Evolutionary conservation across 305 asterid species (phyloP).

Genomic region (Fraxinus baroniana): DNA sequence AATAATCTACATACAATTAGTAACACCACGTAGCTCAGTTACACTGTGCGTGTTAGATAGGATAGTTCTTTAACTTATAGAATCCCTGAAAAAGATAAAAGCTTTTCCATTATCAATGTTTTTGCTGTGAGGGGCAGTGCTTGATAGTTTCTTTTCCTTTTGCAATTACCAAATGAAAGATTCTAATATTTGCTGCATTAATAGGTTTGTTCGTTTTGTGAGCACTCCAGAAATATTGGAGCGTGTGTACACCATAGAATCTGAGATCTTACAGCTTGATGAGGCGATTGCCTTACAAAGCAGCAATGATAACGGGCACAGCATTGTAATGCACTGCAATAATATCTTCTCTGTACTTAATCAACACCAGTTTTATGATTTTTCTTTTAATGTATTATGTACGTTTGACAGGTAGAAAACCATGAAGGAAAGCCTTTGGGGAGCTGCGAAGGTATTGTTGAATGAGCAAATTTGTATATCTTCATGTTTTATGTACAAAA

Average conservation of each 20-base stretch:
- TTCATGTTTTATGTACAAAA: neutral
- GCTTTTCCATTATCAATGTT: neutral
- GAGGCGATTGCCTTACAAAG: constrained; percentile 75
- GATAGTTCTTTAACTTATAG: neutral
- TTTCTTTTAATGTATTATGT: constrained; percentile 12
- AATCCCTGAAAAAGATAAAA: constrained; percentile 10
- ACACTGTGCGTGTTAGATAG: constrained; percentile 5
- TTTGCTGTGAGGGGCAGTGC: constrained; percentile 6
- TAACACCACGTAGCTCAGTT: neutral
- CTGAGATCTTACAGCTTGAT: constrained; percentile 87
- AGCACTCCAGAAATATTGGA: constrained; percentile 97
- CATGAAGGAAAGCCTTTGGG: constrained; percentile 43
- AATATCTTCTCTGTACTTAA: constrained; percentile 15
- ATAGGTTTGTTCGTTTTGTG: constrained; percentile 98
- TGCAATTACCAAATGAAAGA: neutral
- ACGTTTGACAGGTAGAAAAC: constrained; percentile 54
- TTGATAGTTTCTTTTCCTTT: constrained; percentile 7
- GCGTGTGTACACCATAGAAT: constrained; percentile 80
- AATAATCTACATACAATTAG: neutral
- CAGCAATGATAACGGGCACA: constrained; percentile 50
- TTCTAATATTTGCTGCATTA: constrained; percentile 28
- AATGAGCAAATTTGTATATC: constrained; percentile 3
- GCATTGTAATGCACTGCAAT: constrained; percentile 37
- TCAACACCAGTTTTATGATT: neutral
- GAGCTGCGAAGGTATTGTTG: constrained; percentile 54